These are phyloP conservation scores for Sugiyamaella valdiviana DNA, from an alignment of 805 yeast species.

Conservation along the genomic window DNA sequence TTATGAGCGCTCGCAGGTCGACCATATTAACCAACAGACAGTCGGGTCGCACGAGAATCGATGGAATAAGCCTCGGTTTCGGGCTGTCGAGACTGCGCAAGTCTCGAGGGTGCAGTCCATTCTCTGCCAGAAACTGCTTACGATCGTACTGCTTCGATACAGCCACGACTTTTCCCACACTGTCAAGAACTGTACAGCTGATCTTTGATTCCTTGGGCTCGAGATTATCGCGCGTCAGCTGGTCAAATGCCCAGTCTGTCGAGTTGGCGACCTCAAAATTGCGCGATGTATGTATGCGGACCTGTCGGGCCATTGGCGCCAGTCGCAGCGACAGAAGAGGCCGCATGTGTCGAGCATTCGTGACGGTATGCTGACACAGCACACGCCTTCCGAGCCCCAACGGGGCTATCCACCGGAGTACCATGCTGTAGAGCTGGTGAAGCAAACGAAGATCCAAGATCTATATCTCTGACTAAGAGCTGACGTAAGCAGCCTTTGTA, in stretches of 20 bases:
- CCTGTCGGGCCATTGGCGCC: too few relatives aligned
- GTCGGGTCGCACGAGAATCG: conserved; percentile 52
- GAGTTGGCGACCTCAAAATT: not conserved
- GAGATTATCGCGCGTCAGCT: not conserved
- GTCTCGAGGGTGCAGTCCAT: conserved; percentile 79
- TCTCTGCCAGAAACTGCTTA: conserved; percentile 52
- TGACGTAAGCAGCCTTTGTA: too few relatives aligned
- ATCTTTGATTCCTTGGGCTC: conserved; percentile 10
- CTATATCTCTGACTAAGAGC: too few relatives aligned
- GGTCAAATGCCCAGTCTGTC: not conserved
- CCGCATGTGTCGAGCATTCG: too few relatives aligned
- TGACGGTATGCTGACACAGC: too few relatives aligned
- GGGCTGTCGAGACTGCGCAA: conserved; percentile 72
- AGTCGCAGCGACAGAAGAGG: too few relatives aligned
- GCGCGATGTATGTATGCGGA: not conserved
- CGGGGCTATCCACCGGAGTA: too few relatives aligned
- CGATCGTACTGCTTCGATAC: conserved; percentile 54
- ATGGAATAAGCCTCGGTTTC: conserved; percentile 58
- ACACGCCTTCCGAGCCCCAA: too few relatives aligned
- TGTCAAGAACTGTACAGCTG: conserved; percentile 55
- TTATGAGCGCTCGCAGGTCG: conserved; percentile 57
- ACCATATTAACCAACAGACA: conserved; percentile 56
- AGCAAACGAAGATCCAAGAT: too few relatives aligned
- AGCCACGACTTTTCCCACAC: conserved; percentile 48
- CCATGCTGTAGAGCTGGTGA: too few relatives aligned